Evolutionary conservation across 768 basidiomycete species (phyloP).

Genomic region (Pholiota conissans): DNA sequence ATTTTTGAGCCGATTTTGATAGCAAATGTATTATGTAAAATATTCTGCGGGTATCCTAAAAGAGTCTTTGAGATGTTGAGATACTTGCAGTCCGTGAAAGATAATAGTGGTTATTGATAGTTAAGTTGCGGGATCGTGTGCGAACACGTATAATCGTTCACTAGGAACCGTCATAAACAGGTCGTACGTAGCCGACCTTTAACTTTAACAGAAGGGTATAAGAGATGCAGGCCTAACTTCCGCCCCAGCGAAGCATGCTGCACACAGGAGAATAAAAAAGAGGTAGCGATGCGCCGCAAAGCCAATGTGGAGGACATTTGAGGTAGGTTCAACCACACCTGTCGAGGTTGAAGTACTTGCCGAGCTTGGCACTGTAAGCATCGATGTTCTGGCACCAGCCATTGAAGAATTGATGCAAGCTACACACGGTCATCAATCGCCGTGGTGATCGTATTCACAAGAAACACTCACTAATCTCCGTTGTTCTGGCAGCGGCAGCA

Average conservation of each 20-base stretch:
- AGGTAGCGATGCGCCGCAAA: not conserved
- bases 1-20: not conserved
- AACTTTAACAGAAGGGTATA: constrained; percentile 1
- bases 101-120: too few species aligned
- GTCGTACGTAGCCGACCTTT: not conserved
- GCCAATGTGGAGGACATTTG: not conserved
- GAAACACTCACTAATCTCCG: constrained; percentile 71
- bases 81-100: too few species aligned
- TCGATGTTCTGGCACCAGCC: constrained; percentile 68
- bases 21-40: not conserved
- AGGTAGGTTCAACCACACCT: constrained; percentile 24
- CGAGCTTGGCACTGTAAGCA: constrained; percentile 43
- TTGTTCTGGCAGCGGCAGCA: constrained; percentile 83
- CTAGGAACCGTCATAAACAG: not conserved
- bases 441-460: not conserved
- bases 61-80: too few species aligned
- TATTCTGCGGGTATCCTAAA: not conserved
- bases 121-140: not conserved
- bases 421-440: constrained; percentile 25
- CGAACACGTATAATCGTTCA: not conserved
- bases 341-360: constrained; percentile 69
- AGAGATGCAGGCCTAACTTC: not conserved
- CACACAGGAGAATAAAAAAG: not conserved
- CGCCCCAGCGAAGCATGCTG: not conserved
- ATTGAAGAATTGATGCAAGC: constrained; percentile 69